Base-by-base conservation (phyloP, 495 filamentous ascomycete species). In the Penicillium taxi region DNA sequence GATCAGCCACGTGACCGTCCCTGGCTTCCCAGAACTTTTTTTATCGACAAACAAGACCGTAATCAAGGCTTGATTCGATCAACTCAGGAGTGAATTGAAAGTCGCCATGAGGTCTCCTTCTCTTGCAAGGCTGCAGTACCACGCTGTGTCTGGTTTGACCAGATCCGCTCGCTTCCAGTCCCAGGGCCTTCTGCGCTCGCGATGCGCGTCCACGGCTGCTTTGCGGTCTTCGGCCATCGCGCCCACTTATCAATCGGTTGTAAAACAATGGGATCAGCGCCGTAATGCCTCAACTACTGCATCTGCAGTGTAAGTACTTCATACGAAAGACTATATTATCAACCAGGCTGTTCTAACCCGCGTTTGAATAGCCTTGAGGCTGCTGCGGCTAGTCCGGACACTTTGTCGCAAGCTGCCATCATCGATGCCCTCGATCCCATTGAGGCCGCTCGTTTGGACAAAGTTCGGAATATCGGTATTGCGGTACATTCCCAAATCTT, bases 391-490 rank as follows among this genome's bases (percentile, higher is more conserved):
- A 70, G 73, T 36, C 78, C 80, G 16, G 65, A 72, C 11, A 54
- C 60, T 39, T 59, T 84, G 15, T 68, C 77, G 2, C 81, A 84
- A 61, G 70, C 78, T 35, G 70, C 69, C 11, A 91, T 78, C 53
- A 81, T 87, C 53, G 69, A 73, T 32, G 84, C 83, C 51, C 69
- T 90, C 25, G 70, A 82, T 43, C 80, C 85, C 9, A 64, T 75
- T 15, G 93, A 99, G 60, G 74, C 74, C 24, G 73, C 75, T 42
- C 75, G 93, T 41, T 54, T 99, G 37, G 72, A 78, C 27, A 77
- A 68, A 61, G 81, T 96, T 35, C 75, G 93, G 40, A 99, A 99
- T 56, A 96, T 99, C 63, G 93, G 93, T 59, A 99, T 99, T 70
- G 93, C 93, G 55, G 86, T 91, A 78, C 74, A 29, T 52, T 21